Base-by-base conservation (phyloP, 257 asterid genomes). In the Scutellaria barbata region DNA sequence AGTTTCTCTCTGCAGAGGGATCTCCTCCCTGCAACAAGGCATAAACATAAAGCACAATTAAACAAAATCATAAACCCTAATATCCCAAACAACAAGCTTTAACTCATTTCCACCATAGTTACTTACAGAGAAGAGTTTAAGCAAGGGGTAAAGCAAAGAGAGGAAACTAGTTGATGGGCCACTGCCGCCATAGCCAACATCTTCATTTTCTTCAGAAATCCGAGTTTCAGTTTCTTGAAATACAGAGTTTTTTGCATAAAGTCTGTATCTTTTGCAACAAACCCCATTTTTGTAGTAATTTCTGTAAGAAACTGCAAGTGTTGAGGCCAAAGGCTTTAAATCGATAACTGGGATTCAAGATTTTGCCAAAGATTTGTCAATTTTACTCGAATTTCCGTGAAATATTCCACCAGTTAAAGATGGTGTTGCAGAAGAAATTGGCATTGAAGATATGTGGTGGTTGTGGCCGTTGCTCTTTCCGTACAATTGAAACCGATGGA, bases 141-240 rank as follows among this genome's bases (percentile, higher is more conserved):
- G 95, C 86, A 90, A 75, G n/a, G 96, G 96, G 82, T 95, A 90
- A 43, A 90, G 91, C 45, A 86, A 37, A 30, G 96, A 85, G 75
- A 90, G 71, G 16, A 88, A 77, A 72, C 91, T 88, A 78, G 90
- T 79, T 30, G 96, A 81, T 67, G 84, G 43, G 74, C 77, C 61
- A 79, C 78, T 66, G 79, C 73, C 52, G 51, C 75, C 77, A 73
- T 35, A 39, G 37, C 68, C 72, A 30, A 17, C 68, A 50, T 66
- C 73, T 17, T 56, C 79, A 5, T 74, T 63, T 74, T 78, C 83
- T 74, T 50, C 74, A 43, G 83, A 62, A 46, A 69, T 52, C 14
- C 41, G 77, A 41, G 82, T 14, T 73, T 76, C 81, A 7, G 39
- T 64, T 20, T 80, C 85, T 79, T 60, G 81, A 57, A 75, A 63